These are phyloP conservation scores for Leccinellum rugosiceps DNA, from an alignment of 768 basidiomycete genomes.

Conservation along the genomic window DNA sequence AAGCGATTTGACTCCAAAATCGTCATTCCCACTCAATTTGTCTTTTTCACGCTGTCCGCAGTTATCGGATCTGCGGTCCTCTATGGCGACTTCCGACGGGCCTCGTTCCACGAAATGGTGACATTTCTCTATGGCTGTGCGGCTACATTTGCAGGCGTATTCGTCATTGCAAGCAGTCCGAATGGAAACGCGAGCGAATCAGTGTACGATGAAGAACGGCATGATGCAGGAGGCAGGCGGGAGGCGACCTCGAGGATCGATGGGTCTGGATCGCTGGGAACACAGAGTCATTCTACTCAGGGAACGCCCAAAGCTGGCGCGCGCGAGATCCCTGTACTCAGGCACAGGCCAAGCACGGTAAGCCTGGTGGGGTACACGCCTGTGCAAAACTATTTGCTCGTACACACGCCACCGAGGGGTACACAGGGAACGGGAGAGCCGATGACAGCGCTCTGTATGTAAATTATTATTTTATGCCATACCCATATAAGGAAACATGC, in stretches of 20 bases:
- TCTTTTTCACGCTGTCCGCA: conserved; percentile 89
- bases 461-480: background rate
- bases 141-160: conserved; percentile 89
- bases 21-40: conserved; percentile 94
- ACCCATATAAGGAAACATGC: background rate
- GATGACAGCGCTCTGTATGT: background rate
- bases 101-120: conserved; percentile 76
- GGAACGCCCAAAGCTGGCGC: conserved; percentile 44
- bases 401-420: conserved; percentile 58
- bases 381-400: conserved; percentile 68
- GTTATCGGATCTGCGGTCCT: conserved; percentile 92
- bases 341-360: conserved; percentile 53
- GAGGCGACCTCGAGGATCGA: conserved; percentile 29
- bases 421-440: conserved; percentile 28
- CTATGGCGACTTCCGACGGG: conserved; percentile 88
- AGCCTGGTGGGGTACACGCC: conserved; percentile 71
- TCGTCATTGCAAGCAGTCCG: conserved; percentile 75
- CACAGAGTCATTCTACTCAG: conserved; percentile 39
- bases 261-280: conserved; percentile 20
- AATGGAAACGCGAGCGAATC: conserved; percentile 27
- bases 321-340: conserved; percentile 43
- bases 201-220: conserved; percentile 28
- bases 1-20: conserved; percentile 94
- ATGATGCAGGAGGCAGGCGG: conserved; percentile 29
- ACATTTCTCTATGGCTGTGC: conserved; percentile 85